phyloP scores from a whole-genome alignment of 495 filamentous ascomycete genomes.

The Hypoxylon perforatum region DNA sequence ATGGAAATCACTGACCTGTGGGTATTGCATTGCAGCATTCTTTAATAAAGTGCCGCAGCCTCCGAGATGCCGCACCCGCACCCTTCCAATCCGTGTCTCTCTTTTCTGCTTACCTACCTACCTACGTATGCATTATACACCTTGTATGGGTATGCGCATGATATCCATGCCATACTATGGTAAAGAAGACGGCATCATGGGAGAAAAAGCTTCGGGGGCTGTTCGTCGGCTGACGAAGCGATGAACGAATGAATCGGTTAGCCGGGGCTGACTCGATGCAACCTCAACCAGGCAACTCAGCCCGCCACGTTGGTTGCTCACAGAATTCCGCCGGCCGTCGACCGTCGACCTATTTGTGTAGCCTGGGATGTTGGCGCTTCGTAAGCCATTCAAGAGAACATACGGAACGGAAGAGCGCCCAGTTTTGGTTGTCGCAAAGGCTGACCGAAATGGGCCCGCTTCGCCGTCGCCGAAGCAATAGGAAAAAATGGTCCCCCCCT shows the following conservation, averaged over 20 bases:
- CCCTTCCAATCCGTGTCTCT: neutral
- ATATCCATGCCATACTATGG: constrained; percentile 6
- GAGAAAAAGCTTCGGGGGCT: constrained; percentile 20
- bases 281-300: constrained; percentile 36
- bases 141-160: constrained; percentile 4
- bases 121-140: neutral
- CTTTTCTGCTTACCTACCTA: constrained; percentile 12
- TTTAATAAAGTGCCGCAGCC: constrained; percentile 12
- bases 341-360: constrained; percentile 27
- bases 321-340: constrained; percentile 35
- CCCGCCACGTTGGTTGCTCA: constrained; percentile 39
- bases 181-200: constrained; percentile 5
- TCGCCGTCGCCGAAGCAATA: constrained; percentile 36
- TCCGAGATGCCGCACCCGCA: constrained; percentile 16
- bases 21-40: neutral
- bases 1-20: neutral
- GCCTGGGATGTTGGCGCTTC: constrained; percentile 25
- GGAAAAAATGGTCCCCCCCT: no score
- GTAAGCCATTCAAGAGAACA: constrained; percentile 29
- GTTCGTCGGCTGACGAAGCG: constrained; percentile 35
- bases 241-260: constrained; percentile 39
- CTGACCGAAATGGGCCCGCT: constrained; percentile 40
- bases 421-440: constrained; percentile 28
- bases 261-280: constrained; percentile 43
- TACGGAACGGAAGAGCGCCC: constrained; percentile 31